phyloP scores from a whole-genome alignment of 2,329 filamentous ascomycete genomes.

The Zymoseptoria ardabiliae region DNA sequence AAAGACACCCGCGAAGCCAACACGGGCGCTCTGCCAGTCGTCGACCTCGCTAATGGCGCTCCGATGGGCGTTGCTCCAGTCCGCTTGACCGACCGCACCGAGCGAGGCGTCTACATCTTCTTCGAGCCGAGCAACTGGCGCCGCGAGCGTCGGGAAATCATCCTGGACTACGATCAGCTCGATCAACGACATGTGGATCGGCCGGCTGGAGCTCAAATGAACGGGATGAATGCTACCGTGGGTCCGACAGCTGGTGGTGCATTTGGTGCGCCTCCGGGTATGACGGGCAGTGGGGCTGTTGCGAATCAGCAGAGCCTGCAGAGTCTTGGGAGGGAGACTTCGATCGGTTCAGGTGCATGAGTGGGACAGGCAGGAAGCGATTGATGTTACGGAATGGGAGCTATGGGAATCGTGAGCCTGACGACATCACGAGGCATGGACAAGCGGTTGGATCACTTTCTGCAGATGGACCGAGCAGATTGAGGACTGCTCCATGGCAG shows the following conservation, averaged over 20 bases:
- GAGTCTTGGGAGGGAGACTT: neutral
- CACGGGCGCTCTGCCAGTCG: conserved; percentile 21
- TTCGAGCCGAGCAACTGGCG: conserved; percentile 49
- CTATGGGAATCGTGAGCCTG: neutral
- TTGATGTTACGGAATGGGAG: neutral
- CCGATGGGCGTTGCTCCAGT: conserved; percentile 31
- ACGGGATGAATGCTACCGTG: neutral
- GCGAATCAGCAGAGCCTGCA: neutral
- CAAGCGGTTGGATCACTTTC: neutral
- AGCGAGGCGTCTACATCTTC: conserved; percentile 49
- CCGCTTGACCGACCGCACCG: conserved; percentile 40
- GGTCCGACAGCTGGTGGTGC: neutral
- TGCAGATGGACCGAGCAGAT: neutral
- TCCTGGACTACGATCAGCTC: conserved; percentile 46
- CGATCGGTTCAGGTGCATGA: neutral
- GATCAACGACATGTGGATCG: conserved; percentile 35
- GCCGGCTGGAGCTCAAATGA: neutral
- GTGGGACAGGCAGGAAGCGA: neutral
- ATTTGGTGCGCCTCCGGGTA: neutral
- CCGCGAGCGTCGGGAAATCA: conserved; percentile 45
- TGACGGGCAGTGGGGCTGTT: neutral
- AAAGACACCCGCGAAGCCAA: conserved; percentile 41
- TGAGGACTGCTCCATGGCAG: neutral
- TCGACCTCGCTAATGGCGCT: conserved; percentile 23
- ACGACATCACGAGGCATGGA: neutral